Percentiles rank a stretch among this genome's conserved stretches.
These are phyloP conservation scores for Ampelocalamus luodianensis DNA, from an alignment of 176 grass and related monocot species.

Conservation along the genomic window DNA sequence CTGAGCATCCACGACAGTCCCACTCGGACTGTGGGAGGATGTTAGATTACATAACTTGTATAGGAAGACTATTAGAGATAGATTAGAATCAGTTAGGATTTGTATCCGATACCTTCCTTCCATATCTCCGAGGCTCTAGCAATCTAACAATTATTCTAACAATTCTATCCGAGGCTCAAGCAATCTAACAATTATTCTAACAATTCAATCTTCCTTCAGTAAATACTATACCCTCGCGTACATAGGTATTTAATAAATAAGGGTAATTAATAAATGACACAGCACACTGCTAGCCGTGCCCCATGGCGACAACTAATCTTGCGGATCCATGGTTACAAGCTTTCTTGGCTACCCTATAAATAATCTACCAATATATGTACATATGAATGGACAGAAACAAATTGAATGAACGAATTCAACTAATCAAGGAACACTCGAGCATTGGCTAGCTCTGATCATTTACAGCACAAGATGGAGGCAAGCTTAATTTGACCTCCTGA, in stretches of 20 bases:
- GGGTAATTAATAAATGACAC: background rate
- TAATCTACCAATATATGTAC: background rate
- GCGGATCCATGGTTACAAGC: background rate
- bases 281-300: background rate
- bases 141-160: no score
- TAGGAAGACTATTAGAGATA: no score
- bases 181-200: no score
- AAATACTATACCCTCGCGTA: no score
- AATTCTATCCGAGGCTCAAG: no score
- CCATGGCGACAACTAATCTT: background rate
- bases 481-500: background rate
- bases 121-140: no score
- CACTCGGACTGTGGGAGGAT: no score
- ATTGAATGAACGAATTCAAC: conserved; percentile 9
- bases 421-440: conserved; percentile 18
- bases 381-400: background rate
- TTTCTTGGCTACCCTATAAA: background rate
- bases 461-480: background rate
- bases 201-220: no score
- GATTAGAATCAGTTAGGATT: no score
- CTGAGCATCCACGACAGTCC: no score
- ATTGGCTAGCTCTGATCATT: background rate
- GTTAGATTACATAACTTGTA: no score
- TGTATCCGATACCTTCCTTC: no score
- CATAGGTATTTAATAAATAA: background rate